Conservation (phyloP, 495 filamentous ascomycete species). For the Aspergillus bridgeri region DNA sequence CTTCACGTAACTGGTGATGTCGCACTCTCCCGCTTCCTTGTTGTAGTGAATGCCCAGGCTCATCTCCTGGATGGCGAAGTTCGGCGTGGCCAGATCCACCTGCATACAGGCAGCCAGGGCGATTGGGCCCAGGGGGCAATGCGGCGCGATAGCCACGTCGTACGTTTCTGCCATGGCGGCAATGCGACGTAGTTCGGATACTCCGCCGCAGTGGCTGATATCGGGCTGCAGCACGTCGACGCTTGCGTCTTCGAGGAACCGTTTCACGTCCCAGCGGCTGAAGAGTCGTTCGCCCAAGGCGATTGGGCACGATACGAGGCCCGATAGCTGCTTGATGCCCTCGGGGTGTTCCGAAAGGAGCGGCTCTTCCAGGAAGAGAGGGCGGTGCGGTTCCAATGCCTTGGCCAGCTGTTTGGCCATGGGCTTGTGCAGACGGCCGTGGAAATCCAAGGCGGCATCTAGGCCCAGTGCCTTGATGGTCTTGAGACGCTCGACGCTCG, state of each 20-base stretch:
- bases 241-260: conserved; percentile 64
- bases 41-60: conserved; percentile 79
- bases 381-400: conserved; percentile 64
- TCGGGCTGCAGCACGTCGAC: conserved; percentile 78
- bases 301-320: conserved; percentile 62
- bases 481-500: conserved; percentile 64
- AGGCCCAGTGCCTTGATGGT: conserved; percentile 66
- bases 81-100: conserved; percentile 58
- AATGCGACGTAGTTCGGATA: conserved; percentile 68
- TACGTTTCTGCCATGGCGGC: conserved; percentile 74
- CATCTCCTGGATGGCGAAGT: conserved; percentile 83
- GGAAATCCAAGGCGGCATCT: conserved; percentile 74
- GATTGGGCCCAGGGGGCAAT: conserved; percentile 75
- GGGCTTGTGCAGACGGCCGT: conserved; percentile 73
- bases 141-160: conserved; percentile 72
- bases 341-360: conserved; percentile 69
- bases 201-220: conserved; percentile 72
- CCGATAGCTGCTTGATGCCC: conserved; percentile 62
- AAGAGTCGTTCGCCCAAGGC: conserved; percentile 75
- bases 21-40: conserved; percentile 53
- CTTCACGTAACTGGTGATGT: conserved; percentile 65
- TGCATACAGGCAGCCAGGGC: conserved; percentile 72
- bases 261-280: conserved; percentile 72
- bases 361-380: conserved; percentile 81
- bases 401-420: conserved; percentile 79